Evolutionary conservation across 192 early-diverging fungal species (phyloP).

Genomic region (Paraglomus occultum): DNA sequence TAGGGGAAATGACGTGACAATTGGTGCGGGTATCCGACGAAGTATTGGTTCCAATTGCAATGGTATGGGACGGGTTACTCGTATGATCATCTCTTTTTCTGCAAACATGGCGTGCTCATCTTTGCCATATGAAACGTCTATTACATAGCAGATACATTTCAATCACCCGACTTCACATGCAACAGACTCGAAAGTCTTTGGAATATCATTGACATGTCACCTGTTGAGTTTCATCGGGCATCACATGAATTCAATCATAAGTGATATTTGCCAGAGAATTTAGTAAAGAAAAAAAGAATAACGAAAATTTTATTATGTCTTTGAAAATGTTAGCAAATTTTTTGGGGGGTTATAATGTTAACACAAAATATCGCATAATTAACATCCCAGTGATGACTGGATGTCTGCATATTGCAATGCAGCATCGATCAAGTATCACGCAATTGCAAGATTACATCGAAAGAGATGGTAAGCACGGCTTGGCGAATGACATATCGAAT

Average conservation of each 20-base stretch:
- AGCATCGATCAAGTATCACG: no score
- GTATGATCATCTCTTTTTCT: background rate
- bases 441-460: no score
- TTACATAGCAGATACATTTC: background rate
- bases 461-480: no score
- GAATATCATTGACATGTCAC: background rate
- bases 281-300: background rate
- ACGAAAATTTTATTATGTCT: background rate
- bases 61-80: background rate
- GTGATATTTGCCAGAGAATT: slow-evolving; percentile 3
- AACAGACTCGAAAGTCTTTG: background rate
- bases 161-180: background rate
- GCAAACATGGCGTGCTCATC: background rate
- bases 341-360: no score
- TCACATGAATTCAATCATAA: background rate
- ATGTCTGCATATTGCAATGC: no score
- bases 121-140: background rate
- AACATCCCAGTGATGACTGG: no score
- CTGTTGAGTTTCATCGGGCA: background rate
- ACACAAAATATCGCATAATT: no score
- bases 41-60: slow-evolving; percentile 13
- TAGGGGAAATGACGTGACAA: background rate
- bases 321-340: background rate
- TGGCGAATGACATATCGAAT: no score
- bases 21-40: slow-evolving; percentile 3